phyloP scores from a whole-genome alignment of 495 filamentous ascomycete species.

The Mycothermus thermophilus region DNA sequence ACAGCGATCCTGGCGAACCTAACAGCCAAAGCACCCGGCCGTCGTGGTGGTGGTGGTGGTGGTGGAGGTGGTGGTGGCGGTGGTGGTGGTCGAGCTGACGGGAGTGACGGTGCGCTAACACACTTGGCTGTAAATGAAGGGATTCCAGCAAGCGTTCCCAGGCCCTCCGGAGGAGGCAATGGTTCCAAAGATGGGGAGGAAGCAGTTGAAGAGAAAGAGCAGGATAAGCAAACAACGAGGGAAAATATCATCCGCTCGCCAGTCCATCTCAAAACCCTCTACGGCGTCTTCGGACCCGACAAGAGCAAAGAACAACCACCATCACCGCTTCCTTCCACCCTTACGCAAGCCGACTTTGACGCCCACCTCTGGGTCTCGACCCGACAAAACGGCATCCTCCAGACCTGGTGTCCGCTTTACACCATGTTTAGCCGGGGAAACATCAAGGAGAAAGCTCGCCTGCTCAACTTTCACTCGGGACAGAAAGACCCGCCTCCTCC shows the following conservation, averaged over 20 bases:
- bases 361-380: constrained; percentile 61
- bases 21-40: no score
- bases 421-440: constrained; percentile 92
- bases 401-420: constrained; percentile 74
- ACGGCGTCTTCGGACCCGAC: constrained; percentile 52
- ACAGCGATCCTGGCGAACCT: constrained; percentile 32
- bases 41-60: no score
- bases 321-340: not conserved
- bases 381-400: constrained; percentile 64
- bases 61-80: no score
- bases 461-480: constrained; percentile 38
- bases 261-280: constrained; percentile 42
- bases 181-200: constrained; percentile 1
- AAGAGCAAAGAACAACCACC: not conserved
- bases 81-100: no score
- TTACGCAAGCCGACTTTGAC: constrained; percentile 34
- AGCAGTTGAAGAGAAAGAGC: not conserved
- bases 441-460: constrained; percentile 69
- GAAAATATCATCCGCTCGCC: constrained; percentile 60
- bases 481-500: not conserved
- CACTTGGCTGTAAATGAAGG: constrained; percentile 64
- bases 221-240: no score
- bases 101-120: constrained; percentile 29
- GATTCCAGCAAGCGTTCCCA: constrained; percentile 41
- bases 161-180: no score